Percentiles rank a stretch among this genome's conserved stretches.
phyloP scores from a whole-genome alignment of 495 filamentous ascomycete genomes.

The Polyplosphaeria fusca region DNA sequence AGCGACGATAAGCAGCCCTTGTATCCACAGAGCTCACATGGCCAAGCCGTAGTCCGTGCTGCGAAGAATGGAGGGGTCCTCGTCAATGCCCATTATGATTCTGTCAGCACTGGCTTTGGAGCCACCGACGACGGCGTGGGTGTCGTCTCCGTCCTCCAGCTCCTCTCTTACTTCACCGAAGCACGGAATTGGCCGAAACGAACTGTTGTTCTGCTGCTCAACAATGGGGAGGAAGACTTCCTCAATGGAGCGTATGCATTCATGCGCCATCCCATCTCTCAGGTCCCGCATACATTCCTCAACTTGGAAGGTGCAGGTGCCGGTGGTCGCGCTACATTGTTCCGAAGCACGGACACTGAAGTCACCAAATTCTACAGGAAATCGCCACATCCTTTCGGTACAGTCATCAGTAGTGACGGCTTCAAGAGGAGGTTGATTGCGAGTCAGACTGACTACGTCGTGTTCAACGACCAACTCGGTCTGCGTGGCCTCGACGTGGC shows the following conservation, averaged over 20 bases:
- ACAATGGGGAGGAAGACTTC: constrained; percentile 95
- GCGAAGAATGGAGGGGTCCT: constrained; percentile 71
- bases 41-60: constrained; percentile 44
- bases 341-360: constrained; percentile 82
- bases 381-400: constrained; percentile 74
- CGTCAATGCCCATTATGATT: constrained; percentile 95
- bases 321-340: constrained; percentile 81
- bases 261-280: constrained; percentile 72
- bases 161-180: constrained; percentile 84
- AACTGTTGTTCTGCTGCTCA: constrained; percentile 81
- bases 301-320: constrained; percentile 96
- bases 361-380: constrained; percentile 75
- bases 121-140: constrained; percentile 94
- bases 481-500: constrained; percentile 89
- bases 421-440: constrained; percentile 73
- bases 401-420: constrained; percentile 74
- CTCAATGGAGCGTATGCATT: constrained; percentile 89
- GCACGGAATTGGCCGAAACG: constrained; percentile 70
- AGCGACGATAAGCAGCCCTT: constrained; percentile 59
- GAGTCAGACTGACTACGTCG: constrained; percentile 85
- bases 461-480: constrained; percentile 76
- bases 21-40: neutral
- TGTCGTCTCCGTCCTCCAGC: constrained; percentile 77
- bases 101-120: constrained; percentile 84
- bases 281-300: constrained; percentile 76